phyloP scores from a whole-genome alignment of 176 grass and related monocot genomes.

The Hordeum vulgare region DNA sequence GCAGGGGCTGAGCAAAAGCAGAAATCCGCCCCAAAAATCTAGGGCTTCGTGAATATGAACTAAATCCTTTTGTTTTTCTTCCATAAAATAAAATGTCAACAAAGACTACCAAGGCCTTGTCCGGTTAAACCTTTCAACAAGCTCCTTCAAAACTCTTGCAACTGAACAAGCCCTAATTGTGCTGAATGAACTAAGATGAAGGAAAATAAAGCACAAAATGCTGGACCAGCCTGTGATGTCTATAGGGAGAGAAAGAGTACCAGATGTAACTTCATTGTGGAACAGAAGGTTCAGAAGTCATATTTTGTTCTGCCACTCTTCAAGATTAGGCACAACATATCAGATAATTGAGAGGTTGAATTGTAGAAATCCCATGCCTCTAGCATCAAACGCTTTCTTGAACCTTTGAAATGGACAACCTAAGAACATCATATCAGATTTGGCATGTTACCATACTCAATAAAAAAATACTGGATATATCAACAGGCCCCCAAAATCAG shows the following conservation, averaged over 20 bases:
- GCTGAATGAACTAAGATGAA: background rate
- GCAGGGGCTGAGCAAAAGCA: too few species aligned
- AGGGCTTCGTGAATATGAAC: too few species aligned
- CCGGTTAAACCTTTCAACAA: too few species aligned
- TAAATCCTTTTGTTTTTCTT: too few species aligned
- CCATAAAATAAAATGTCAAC: too few species aligned
- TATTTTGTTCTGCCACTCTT: constrained; percentile 93
- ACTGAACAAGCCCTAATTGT: too few species aligned
- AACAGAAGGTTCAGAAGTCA: constrained; percentile 49
- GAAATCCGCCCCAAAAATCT: too few species aligned
- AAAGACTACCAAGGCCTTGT: too few species aligned
- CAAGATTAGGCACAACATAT: constrained; percentile 83
- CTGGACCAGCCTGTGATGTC: background rate
- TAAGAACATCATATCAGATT: constrained; percentile 21
- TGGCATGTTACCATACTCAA: background rate
- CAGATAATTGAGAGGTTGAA: constrained; percentile 50
- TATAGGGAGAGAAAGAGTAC: background rate
- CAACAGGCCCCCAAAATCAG: background rate
- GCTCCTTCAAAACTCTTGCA: too few species aligned
- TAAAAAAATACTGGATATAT: background rate
- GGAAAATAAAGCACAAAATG: background rate
- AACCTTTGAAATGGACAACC: constrained; percentile 95
- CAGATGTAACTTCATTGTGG: background rate
- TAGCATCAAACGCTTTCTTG: constrained; percentile 88
- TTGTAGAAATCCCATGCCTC: constrained; percentile 88